Base-by-base conservation (phyloP, 2,329 filamentous ascomycete genomes). In the Triangularia setosa region DNA sequence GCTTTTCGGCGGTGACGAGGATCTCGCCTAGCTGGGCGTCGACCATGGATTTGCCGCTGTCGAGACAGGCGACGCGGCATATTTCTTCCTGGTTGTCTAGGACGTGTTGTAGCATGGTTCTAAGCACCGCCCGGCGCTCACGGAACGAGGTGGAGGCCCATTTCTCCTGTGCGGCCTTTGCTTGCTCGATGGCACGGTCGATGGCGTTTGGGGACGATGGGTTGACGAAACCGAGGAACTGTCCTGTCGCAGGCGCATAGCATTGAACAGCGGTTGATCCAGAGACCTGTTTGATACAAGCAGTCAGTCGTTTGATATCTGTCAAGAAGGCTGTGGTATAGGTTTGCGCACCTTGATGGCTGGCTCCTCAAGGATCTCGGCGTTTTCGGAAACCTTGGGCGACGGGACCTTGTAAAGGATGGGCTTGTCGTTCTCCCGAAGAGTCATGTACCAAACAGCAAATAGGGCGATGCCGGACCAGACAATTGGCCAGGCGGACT, bases 21-120 rank as follows among this genome's bases (percentile, higher is more conserved):
- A 98, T 93, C 82, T 99, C 95, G 60, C 95, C 95, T 63, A 99
- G 88, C 70, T 91, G 89, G 0, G 94, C 95, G 78, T 99, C 95
- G 44, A 98, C 88, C 81, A 94, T 91, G 1, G 96, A 97, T 83
- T 99, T 99, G 68, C 95, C 95, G 52, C 92, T 96, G 78, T 99
- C 95, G 35, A 97, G 83, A 73, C 92, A 96, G 58, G 93, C 94
- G 28, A 92, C 87, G 16, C 87, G 85, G 72, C 92, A 93, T 71
- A 99, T 96, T 25, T 89, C 84, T 69, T 94, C 90, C 75, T 97
- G 93, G 74, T 98, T 90, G 69, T 96, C 90, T 64, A 99, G 84
- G 9, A 99, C 84, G 71, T 93, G 89, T 77, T 88, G 89, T 70
- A 96, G 81, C 73, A 99, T 81, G 6, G 92, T 92, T 65, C 88